A percentile compares a stretch with the other conserved stretches of the same genome.
phyloP scores from a whole-genome alignment of 2,329 filamentous ascomycete species.

The Huntiella moniliformis region DNA sequence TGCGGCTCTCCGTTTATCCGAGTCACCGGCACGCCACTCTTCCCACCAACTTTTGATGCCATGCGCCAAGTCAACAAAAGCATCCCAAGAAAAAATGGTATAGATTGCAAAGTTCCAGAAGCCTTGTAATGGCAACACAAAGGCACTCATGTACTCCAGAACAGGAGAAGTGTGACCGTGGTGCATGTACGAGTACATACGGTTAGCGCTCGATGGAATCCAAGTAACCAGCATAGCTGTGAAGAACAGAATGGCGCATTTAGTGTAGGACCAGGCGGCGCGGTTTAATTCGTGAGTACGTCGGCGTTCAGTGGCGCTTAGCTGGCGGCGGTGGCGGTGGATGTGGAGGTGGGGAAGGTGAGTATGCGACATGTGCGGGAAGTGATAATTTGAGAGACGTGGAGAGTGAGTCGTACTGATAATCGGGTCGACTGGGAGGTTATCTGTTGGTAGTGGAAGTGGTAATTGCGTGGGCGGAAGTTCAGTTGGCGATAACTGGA shows the following conservation, averaged over 20 bases:
- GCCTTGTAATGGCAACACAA: constrained; percentile 59
- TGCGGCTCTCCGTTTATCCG: neutral
- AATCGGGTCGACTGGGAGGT: no score
- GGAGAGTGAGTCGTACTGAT: constrained; percentile 15
- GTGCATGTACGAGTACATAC: constrained; percentile 44
- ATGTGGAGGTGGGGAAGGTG: neutral
- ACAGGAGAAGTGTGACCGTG: constrained; percentile 28
- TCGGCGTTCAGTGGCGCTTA: constrained; percentile 11
- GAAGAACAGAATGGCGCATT: constrained; percentile 48
- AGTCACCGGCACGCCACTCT: neutral
- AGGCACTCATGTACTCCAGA: constrained; percentile 44
- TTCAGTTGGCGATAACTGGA: neutral
- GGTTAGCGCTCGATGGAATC: constrained; percentile 54
- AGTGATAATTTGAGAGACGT: constrained; percentile 19
- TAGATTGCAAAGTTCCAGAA: constrained; percentile 66
- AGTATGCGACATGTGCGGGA: neutral
- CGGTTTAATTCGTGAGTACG: constrained; percentile 29
- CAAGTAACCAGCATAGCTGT: constrained; percentile 45
- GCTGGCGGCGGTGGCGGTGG: constrained; percentile 12
- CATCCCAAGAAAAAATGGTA: constrained; percentile 40
- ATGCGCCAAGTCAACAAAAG: constrained; percentile 23
- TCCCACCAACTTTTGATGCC: neutral
- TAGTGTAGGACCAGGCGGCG: constrained; percentile 44
- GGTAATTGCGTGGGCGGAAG: constrained; percentile 17
- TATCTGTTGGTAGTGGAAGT: constrained; percentile 20